phyloP scores from a whole-genome alignment of 805 yeast species.

The Pichia heedii region DNA sequence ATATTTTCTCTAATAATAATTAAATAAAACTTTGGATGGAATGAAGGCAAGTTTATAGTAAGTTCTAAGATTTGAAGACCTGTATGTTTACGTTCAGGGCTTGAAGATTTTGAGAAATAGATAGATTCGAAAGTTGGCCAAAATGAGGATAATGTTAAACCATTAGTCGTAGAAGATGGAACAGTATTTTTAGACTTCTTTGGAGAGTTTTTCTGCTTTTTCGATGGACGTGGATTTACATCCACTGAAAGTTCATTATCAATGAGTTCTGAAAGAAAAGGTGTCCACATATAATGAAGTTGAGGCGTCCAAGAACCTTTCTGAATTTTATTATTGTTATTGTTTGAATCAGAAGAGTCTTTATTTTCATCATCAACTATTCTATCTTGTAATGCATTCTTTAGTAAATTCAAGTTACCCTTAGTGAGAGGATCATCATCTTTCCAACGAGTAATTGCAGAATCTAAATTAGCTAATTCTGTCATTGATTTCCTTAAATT shows the following conservation, averaged over 20 bases:
- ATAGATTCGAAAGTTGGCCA: slow-evolving; percentile 81
- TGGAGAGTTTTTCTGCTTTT: slow-evolving; percentile 10
- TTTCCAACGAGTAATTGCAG: slow-evolving; percentile 45
- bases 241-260: not conserved
- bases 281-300: slow-evolving; percentile 69
- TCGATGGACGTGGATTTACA: slow-evolving; percentile 9
- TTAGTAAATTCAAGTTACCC: slow-evolving; percentile 53
- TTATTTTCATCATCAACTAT: slow-evolving; percentile 25
- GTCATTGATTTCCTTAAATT: slow-evolving; percentile 14
- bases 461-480: slow-evolving; percentile 14
- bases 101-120: slow-evolving; percentile 64
- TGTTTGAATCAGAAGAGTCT: not conserved
- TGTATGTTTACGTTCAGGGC: slow-evolving; percentile 78
- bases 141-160: slow-evolving; percentile 47
- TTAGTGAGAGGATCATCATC: slow-evolving; percentile 62
- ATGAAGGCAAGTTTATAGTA: slow-evolving; percentile 24
- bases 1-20: slow-evolving; percentile 53
- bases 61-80: slow-evolving; percentile 68
- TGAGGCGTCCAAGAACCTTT: slow-evolving; percentile 68
- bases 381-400: slow-evolving; percentile 57
- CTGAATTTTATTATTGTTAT: slow-evolving; percentile 24
- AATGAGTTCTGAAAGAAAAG: slow-evolving; percentile 40
- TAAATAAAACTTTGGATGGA: slow-evolving; percentile 12
- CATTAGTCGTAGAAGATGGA: slow-evolving; percentile 7
- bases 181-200: slow-evolving; percentile 30